Evolutionary conservation across 495 filamentous ascomycete species (phyloP).

Genomic region (Corynascus novoguineensis): DNA sequence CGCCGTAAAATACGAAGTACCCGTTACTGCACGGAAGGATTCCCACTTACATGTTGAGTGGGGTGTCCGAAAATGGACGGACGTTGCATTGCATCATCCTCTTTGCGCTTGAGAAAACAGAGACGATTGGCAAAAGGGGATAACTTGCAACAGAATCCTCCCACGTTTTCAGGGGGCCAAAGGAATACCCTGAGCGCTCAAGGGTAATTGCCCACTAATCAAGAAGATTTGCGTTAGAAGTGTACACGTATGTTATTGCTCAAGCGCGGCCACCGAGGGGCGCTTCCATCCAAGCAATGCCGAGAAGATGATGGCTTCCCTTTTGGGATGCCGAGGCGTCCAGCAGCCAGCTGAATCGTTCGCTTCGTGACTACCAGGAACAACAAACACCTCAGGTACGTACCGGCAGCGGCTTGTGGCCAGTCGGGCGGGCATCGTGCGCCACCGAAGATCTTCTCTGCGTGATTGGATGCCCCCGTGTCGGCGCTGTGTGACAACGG

Average conservation of each 20-base stretch:
- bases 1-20: background rate
- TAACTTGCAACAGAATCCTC: background rate
- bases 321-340: slow-evolving; percentile 25
- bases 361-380: slow-evolving; percentile 32
- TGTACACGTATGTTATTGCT: too few species aligned
- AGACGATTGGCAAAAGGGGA: background rate
- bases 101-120: background rate
- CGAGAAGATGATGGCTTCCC: slow-evolving; percentile 14
- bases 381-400: slow-evolving; percentile 18
- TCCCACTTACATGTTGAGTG: slow-evolving; percentile 8
- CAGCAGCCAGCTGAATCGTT: slow-evolving; percentile 32
- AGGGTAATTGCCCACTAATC: background rate
- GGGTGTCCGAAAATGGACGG: slow-evolving; percentile 9
- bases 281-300: too few species aligned
- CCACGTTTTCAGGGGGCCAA: background rate
- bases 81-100: background rate
- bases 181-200: background rate
- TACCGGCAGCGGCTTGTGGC: slow-evolving; percentile 4
- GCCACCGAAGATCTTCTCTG: slow-evolving; percentile 28
- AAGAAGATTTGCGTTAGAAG: too few species aligned
- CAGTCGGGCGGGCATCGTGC: slow-evolving; percentile 18
- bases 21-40: slow-evolving; percentile 10
- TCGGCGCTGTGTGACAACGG: slow-evolving; percentile 38
- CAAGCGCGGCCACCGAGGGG: too few species aligned
- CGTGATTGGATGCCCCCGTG: slow-evolving; percentile 28